Conservation (phyloP, 805 yeast species). For the Nakazawaea wyomingensis region DNA sequence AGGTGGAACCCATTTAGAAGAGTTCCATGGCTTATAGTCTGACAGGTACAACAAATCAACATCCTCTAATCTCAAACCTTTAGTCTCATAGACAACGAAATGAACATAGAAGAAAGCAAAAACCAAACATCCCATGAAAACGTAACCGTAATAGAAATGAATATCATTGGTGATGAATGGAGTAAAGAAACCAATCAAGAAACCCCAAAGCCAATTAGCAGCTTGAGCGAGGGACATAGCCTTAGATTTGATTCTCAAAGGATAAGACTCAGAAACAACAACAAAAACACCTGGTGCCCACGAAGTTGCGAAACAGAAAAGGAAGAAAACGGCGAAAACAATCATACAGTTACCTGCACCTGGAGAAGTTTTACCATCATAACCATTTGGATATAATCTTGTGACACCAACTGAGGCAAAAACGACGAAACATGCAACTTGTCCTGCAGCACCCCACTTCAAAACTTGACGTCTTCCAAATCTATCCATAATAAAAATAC, state of each 20-base stretch:
- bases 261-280: conserved; percentile 50
- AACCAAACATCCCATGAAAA: conserved; percentile 50
- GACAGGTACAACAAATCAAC: conserved; percentile 56
- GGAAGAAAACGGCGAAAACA: conserved; percentile 53
- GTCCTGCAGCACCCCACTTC: conserved; percentile 44
- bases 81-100: conserved; percentile 58
- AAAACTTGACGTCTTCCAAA: conserved; percentile 51
- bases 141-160: conserved; percentile 48
- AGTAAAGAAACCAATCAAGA: conserved; percentile 64
- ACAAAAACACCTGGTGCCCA: conserved; percentile 78
- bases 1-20: conserved; percentile 50
- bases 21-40: conserved; percentile 40
- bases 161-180: conserved; percentile 45
- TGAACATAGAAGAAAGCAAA: conserved; percentile 53
- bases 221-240: conserved; percentile 64
- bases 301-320: conserved; percentile 67
- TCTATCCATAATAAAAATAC: conserved; percentile 47
- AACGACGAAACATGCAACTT: conserved; percentile 52
- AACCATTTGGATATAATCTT: conserved; percentile 34
- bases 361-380: conserved; percentile 32
- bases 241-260: conserved; percentile 64
- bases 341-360: conserved; percentile 54
- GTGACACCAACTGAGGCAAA: conserved; percentile 59
- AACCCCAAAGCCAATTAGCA: conserved; percentile 72
- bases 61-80: conserved; percentile 63